Base-by-base conservation (phyloP, 805 yeast species). In the Saccharomycopsis capsularis region DNA sequence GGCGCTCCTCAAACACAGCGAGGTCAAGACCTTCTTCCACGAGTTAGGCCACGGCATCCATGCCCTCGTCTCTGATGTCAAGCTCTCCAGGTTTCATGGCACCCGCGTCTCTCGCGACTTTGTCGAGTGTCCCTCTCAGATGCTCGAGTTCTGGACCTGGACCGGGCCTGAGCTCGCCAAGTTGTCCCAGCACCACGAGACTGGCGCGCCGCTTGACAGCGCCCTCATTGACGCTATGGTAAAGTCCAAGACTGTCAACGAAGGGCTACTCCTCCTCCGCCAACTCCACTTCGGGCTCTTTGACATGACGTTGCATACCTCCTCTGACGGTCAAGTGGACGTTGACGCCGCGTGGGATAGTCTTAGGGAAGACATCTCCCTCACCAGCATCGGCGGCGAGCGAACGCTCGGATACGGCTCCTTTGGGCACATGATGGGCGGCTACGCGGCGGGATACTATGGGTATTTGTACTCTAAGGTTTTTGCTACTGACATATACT, bases 71-170 rank as follows among this genome's bases (percentile, higher is more conserved):
- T 85, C 90, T 11, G 69, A 74, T 53, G 82, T 90, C 29, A 70
- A 68, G 51, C 79, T 74, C 55, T 70, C 82, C 2, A 72, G 81
- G 52, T 85, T 85, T 65, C 82, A 79, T 60, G 95, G 95, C 18
- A 81, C 90, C 25, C 69, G 75, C 32, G 93, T 85, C 40, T 78
- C 83, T 38, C 74, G 93, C 74, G 95, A 87, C 66, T 86, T 87
- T 65, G 95, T 87, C 42, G 95, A 86, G 64, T 85, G 90, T 52
- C 95, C 95, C 21, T 85, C 95, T 1, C 95, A 87, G 67, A 78
- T 87, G 81, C 70, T 86, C 57, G 95, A 87, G 64, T 84, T 78
- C 63, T 87, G 91, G 87, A 81, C 88, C 35, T 87, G 95, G 95
- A 75, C 80, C 47, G 72, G 71, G 47, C 67, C 71, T 35, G 81